These are phyloP conservation scores for Inga oerstediana DNA, from an alignment of 306 rosid genomes.

Conservation along the genomic window DNA sequence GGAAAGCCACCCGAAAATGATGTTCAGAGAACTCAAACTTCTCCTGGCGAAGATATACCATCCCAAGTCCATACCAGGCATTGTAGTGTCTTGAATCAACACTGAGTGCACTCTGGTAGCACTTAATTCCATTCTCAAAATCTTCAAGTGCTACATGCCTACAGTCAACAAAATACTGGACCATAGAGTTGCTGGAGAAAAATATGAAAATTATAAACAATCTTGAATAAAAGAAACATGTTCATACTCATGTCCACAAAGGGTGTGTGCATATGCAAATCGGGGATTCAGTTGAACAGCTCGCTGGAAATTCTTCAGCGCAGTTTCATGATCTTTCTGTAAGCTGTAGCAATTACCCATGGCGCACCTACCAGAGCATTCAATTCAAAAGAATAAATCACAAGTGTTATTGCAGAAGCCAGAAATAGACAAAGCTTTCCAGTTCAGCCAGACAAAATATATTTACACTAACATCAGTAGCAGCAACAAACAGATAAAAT, in stretches of 20 bases:
- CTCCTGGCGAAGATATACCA: conserved; percentile 94
- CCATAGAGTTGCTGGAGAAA: conserved; percentile 24
- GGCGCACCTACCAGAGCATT: conserved; percentile 52
- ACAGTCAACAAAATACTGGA: conserved; percentile 36
- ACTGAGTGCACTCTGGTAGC: conserved; percentile 91
- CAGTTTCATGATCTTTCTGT: conserved; percentile 51
- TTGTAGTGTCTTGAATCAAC: conserved; percentile 93
- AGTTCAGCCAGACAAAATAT: not conserved
- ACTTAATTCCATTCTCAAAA: conserved; percentile 91
- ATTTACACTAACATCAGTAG: not conserved
- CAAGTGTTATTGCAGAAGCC: conserved; percentile 16
- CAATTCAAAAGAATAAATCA: conserved; percentile 29
- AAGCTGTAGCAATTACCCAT: conserved; percentile 65
- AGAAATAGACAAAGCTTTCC: not conserved
- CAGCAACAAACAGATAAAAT: not conserved
- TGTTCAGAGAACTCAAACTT: conserved; percentile 91
- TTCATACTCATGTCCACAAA: conserved; percentile 96
- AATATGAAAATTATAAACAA: not conserved
- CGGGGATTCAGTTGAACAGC: conserved; percentile 89
- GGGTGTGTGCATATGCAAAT: conserved; percentile 99
- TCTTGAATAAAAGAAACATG: conserved; percentile 22
- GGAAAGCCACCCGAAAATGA: conserved; percentile 88
- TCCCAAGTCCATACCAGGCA: conserved; percentile 99
- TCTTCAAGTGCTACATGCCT: conserved; percentile 95
- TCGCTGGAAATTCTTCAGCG: conserved; percentile 89